A percentile compares a stretch with the other conserved stretches of the same genome.
These are phyloP conservation scores for Ophiostoma triangulosporum DNA, from an alignment of 2,329 filamentous ascomycete species.

Conservation along the genomic window DNA sequence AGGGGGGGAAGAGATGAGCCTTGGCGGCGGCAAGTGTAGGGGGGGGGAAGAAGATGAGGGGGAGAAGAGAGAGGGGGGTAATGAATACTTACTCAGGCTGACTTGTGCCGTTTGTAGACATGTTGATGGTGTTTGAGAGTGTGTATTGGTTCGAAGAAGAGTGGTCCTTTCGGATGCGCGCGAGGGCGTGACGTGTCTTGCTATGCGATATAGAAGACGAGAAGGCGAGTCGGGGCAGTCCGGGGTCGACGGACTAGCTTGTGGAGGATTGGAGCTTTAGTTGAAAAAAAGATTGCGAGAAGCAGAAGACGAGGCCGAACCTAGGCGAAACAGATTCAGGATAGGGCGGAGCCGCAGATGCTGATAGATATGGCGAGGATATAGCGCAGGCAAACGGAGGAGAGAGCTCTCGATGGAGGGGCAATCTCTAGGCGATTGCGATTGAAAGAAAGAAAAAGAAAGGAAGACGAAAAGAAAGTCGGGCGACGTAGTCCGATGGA, in stretches of 20 bases:
- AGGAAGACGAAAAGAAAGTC: neutral
- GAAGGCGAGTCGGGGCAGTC: neutral
- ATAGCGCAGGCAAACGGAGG: neutral
- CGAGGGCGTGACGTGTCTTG: neutral
- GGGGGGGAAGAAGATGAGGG: neutral
- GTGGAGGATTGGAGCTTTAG: neutral
- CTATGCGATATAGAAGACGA: neutral
- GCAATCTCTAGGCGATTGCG: neutral
- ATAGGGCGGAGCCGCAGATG: neutral
- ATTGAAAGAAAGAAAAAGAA: neutral
- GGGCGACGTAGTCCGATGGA: neutral
- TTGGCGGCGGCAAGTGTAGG: too few species aligned
- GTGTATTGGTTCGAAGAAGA: neutral
- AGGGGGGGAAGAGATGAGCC: too few species aligned
- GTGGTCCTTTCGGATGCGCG: neutral
- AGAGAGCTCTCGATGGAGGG: neutral
- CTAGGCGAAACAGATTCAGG: neutral
- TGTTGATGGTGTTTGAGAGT: constrained; percentile 2
- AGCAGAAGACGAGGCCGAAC: neutral
- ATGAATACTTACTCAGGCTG: constrained; percentile 6
- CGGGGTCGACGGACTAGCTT: neutral
- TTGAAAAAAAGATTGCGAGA: neutral
- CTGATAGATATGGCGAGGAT: neutral
- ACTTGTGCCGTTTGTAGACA: constrained; percentile 10
- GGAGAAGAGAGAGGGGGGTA: neutral